Evolutionary conservation across 2,329 filamentous ascomycete genomes (phyloP), one percentile per base, ranked within the genome.

Genomic region (Ascochyta clinopodiicola): DNA sequence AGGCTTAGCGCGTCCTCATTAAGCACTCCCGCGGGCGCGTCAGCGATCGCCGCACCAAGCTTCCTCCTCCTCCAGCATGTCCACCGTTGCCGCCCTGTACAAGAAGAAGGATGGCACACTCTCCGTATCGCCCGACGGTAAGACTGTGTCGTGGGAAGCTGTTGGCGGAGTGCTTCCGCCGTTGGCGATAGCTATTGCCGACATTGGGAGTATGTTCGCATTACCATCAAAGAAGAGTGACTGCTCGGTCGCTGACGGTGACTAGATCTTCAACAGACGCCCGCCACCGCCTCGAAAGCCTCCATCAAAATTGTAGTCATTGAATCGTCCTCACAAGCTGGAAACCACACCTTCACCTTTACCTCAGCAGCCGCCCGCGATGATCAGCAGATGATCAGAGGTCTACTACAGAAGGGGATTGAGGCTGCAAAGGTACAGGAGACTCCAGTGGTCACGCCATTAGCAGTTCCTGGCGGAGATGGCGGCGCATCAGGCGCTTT

Each of bases 51-150:
- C 50, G 51, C 56, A 51, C 51, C 44, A 43, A 46, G 51, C 38
- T 55, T 57, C 56, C 55, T 57, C 56, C 39, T 57, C 60, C 55
- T 53, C 57, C 66, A 72, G 56, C 65, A 77, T 77, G 74, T 70
- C 72, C 49, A 65, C 68, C 60, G 73, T 71, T 54, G 66, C 71
- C 47, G 71, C 74, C 31, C 72, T 88, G 55, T 98, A 95, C 83
- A 98, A 97, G 80, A 99, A 98, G 82, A 95, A 96, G 77, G 91
- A 98, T 81, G 95, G 95, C 73, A 85, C 86, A 57, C 80, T 99
- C 69, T 85, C 86, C 24, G 82, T 98, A 66, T 87, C 90, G 15
- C 80, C 84, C 52, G 91, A 96, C 75, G 83, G 86, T 68, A 85
- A 85, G 69, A 86, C 83, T 34, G 85, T 98, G 58, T 88, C 86